Evolutionary conservation across 352 stramenopile species (phyloP), one percentile per base, ranked within the genome.

Genomic region (Phytophthora cactorum): DNA sequence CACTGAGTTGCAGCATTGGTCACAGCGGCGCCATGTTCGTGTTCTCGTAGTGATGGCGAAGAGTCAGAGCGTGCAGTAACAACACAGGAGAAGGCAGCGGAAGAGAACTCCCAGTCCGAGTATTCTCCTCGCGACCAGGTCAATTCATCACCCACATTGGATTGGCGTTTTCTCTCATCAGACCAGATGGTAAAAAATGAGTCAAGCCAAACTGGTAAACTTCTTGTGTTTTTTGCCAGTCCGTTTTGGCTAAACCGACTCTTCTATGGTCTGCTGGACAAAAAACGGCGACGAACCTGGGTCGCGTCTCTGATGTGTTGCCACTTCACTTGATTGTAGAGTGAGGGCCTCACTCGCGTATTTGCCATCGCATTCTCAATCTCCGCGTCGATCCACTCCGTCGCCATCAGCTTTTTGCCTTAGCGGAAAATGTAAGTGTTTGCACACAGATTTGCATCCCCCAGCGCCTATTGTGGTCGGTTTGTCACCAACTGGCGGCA

Each of bases 21-120:
- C 39, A 41, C 28, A 44, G 22, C 28, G 47, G 25, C 12, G 12
- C 41, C 29, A 31, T 46, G 9, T 12, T 25, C 29, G 38, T 70
- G 46, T 10, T 36, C 52, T 63, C 36, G 59, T 66, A 12, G 17
- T 52, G 49, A 11, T 50, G 32, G 34, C 32, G 43, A 59, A 70
- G 63, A 66, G 63, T 60, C 63, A 66, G 63, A 45, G 41, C 50
- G 28, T 22, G 49, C 29, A 66, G 50, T 60, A 59, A 45, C 34
- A 38, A 5, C 15, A 52, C 28, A 15, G 29, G 6, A 50, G 43
- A 6, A 12, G 15, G n/a, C 41, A 45, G 17, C 27, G 28, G 32
- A 47, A 14, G 29, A 22, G n/a, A 56, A 43, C 46, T 11, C 14
- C 27, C 45, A 2, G 36, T 29, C 11, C 25, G 22, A 52, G 43